Evolutionary conservation across 495 filamentous ascomycete species (phyloP), one percentile per base, ranked within the genome.

Genomic region (Hypoxylon intermedium): DNA sequence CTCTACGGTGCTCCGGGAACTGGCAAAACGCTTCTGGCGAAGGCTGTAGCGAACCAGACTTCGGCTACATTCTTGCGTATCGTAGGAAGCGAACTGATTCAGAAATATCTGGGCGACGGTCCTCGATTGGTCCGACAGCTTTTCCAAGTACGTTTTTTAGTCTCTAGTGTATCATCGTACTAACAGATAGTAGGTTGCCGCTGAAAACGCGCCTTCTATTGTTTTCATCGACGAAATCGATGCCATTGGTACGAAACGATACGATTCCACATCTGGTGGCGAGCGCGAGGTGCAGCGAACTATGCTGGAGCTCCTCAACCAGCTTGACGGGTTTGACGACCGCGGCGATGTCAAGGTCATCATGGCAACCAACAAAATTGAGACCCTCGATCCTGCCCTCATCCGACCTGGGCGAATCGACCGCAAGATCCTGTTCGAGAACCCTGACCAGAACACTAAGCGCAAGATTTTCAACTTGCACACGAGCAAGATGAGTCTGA

Each of bases 211-310:
- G 0, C 94, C 94, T 6, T 93, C 93, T 5, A 99, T 99, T 66
- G 93, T 99, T 11, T 99, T 99, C 74, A 99, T 99, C 68, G 94
- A 99, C 72, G 94, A 99, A 73, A 99, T 99, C 66, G 94, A 99
- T 75, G 94, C 94, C 33, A 99, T 99, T 54, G 94, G 94, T 65
- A 98, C 94, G 9, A 99, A 99, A 79, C 92, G 94, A 63, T 99
- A 99, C 75, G 94, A 99, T 16, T 96, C 92, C 13, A 94, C 91
- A 30, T 97, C 93, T 18, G 94, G 94, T 60, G 94, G 94, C 67
- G 94, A 99, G 74, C 89, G 95, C 61, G 94, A 99, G 73, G 90
- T 99, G 18, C 94, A 99, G 79, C 86, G 94, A 65, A 99, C 94
- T 42, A 99, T 99, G 94, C 79, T 99, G 77, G 94, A 99, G 73